Evolutionary conservation across 768 basidiomycete genomes (phyloP).

Genomic region (Leccinum uliginosum): DNA sequence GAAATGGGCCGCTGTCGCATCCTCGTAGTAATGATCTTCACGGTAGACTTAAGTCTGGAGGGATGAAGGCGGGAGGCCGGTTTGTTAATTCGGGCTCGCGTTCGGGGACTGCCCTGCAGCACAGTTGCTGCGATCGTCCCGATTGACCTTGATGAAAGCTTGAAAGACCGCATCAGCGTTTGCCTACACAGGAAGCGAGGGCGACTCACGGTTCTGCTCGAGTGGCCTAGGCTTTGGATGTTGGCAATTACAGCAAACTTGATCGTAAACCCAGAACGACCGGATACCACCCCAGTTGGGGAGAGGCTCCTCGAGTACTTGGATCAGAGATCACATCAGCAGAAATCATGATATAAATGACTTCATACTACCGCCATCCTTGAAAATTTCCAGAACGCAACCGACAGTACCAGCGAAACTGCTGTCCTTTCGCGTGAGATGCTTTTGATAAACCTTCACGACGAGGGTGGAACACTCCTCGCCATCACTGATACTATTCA

Average conservation of each 20-base stretch:
- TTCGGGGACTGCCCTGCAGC: conserved; percentile 19
- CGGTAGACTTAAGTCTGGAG: conserved; percentile 39
- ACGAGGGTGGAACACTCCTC: too few species aligned
- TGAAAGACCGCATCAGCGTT: conserved; percentile 12
- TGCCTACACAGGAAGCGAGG: conserved; percentile 5
- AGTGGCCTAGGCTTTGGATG: too few species aligned
- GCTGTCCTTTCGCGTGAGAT: too few species aligned
- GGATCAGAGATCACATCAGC: not conserved
- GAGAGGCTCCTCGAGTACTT: not conserved
- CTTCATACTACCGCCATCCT: not conserved
- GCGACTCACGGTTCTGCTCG: conserved; percentile 30
- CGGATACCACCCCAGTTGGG: not conserved
- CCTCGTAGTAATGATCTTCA: conserved; percentile 63
- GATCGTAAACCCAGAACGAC: not conserved
- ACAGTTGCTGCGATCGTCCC: conserved; percentile 21
- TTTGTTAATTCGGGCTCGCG: conserved; percentile 13
- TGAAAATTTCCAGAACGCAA: not conserved
- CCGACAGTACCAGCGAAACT: not conserved
- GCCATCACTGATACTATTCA: too few species aligned
- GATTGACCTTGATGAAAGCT: too few species aligned
- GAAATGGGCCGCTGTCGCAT: conserved; percentile 55
- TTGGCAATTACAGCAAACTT: not conserved
- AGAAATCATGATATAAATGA: not conserved
- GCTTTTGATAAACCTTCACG: too few species aligned
- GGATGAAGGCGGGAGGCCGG: conserved; percentile 36